Base-by-base conservation (phyloP, 1,284 basidiomycete species). In the Ganoderma meredithae region DNA sequence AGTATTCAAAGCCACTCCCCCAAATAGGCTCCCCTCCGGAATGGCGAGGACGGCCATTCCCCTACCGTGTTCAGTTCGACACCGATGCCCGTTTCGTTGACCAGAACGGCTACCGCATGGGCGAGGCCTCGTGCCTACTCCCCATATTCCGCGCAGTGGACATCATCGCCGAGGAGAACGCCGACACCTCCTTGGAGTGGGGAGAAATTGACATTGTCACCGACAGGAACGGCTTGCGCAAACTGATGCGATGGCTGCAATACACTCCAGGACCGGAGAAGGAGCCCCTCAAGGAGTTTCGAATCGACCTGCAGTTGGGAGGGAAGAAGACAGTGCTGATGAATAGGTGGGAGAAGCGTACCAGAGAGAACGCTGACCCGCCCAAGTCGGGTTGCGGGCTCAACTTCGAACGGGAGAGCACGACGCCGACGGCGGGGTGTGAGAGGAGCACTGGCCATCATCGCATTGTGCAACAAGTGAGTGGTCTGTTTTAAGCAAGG, bases 221-320 rank as follows among this genome's bases (percentile, higher is more conserved):
- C 0, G 87, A 89, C 73, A 81, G 88, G 4, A 90, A 89, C 73
- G 81, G 81, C 19, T 79, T 90, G 33, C 81, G 88, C 15, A 89
- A 88, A 75, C 79, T 90, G 6, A 70, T 86, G 19, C 78, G 86
- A 22, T 90, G 87, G 87, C 79, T 85, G 60, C 75, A 75, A n/a
- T 27, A 61, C 36, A 22, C 59, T 10, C n/a, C 19, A 10, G 60
- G 31, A 2, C 79, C 77, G 17, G 68, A 53, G 64, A 39, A 39
- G 39, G 55, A 67, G 49, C 62, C 72, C 0, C 74, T 73, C 8
- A 79, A 80, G 39, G 83, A 86, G 62, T 90, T 89, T 73, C 78
- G 88, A 17, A 87, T 90, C 64, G 88, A 90, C 71, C 73, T 84
- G 15, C 84, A 88, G 73, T 80, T 89, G 10, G 85, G 81, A 5